A percentile compares a stretch with the other conserved stretches of the same genome.
Evolutionary conservation across 371 early-diverging fungal genomes (phyloP).

Genomic region (Paraphysoderma sedebokerense): DNA sequence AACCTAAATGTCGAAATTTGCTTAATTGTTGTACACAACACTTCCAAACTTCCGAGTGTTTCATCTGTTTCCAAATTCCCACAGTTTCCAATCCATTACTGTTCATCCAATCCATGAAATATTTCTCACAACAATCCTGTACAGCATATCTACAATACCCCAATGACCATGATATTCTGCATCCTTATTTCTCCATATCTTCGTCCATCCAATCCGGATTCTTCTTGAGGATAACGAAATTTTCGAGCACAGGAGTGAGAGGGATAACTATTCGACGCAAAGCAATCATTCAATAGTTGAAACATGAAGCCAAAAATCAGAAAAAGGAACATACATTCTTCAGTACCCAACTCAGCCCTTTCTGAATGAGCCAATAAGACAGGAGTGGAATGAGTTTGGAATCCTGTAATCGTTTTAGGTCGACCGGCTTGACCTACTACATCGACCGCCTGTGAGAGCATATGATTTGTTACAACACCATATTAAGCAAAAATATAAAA

Average conservation of each 20-base stretch:
- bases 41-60: no score
- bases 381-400: conserved; percentile 97
- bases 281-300: not conserved
- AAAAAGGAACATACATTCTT: conserved; percentile 50
- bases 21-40: no score
- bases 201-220: conserved; percentile 75
- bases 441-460: conserved; percentile 66
- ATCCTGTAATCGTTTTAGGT: conserved; percentile 96
- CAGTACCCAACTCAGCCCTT: conserved; percentile 93
- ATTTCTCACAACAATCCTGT: no score
- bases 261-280: conserved; percentile 31
- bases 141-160: no score
- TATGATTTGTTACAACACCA: not conserved
- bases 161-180: no score
- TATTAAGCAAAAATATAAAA: not conserved
- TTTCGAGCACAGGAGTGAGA: conserved; percentile 71
- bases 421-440: conserved; percentile 97
- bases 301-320: not conserved
- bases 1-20: no score
- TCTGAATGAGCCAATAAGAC: conserved; percentile 91
- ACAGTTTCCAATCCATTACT: no score
- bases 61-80: no score
- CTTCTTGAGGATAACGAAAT: conserved; percentile 86
- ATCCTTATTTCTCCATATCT: conserved; percentile 11
- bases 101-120: no score